A percentile compares a stretch with the other conserved stretches of the same genome.
Evolutionary conservation across 768 basidiomycete genomes (phyloP).

Genomic region (Trametes punicea): DNA sequence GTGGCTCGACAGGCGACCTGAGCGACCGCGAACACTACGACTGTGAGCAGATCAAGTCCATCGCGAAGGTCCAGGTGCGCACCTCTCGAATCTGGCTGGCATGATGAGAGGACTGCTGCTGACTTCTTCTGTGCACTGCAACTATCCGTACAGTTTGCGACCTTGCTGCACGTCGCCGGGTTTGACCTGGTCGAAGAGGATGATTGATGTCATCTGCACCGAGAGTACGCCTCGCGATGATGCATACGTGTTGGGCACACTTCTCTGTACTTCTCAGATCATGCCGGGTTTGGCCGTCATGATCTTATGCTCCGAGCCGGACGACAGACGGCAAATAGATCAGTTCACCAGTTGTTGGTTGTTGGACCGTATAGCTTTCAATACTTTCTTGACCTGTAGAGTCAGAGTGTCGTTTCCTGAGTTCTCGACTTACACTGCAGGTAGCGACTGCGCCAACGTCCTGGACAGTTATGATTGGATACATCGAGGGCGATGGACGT

Average conservation of each 20-base stretch:
- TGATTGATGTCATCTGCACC: neutral
- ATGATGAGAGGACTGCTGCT: neutral
- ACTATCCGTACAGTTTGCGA: neutral
- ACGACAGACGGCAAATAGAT: no score
- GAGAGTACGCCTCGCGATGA: neutral
- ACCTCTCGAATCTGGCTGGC: neutral
- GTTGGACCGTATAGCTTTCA: no score
- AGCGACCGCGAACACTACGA: slow-evolving; percentile 80
- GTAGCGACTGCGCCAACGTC: no score
- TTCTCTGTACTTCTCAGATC: no score
- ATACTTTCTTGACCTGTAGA: no score
- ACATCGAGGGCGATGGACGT: neutral
- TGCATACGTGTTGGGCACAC: no score
- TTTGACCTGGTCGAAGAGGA: neutral
- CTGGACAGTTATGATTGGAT: no score
- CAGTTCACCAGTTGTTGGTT: no score
- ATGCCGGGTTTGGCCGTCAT: no score
- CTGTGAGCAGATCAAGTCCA: slow-evolving; percentile 74
- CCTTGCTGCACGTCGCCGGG: slow-evolving; percentile 7
- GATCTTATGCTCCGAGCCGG: no score
- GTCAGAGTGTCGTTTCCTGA: no score
- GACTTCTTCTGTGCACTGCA: neutral
- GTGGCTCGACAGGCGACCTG: slow-evolving; percentile 54
- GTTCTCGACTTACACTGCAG: no score
- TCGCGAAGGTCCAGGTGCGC: slow-evolving; percentile 81